phyloP scores from a whole-genome alignment of 139 green algal genomes.

The Trebouxia sp. region DNA sequence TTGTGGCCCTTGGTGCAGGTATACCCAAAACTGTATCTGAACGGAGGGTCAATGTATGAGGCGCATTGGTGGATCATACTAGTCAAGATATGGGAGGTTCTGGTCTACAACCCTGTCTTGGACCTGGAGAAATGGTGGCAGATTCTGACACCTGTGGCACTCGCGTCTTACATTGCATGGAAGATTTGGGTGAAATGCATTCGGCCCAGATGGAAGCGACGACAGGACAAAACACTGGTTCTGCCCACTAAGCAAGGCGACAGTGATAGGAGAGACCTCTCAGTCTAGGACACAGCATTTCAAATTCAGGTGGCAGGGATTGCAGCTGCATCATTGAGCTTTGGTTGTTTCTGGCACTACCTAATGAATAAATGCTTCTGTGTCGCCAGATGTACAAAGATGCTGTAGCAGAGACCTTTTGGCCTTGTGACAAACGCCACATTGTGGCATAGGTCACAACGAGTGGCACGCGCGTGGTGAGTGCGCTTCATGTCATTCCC shows the following conservation, averaged over 20 bases:
- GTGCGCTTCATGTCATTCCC: no score
- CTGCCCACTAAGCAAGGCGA: background rate
- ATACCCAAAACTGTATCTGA: conserved; percentile 58
- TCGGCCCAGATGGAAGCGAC: background rate
- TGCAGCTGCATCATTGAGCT: no score
- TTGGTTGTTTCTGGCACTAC: no score
- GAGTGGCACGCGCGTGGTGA: no score
- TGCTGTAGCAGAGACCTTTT: no score
- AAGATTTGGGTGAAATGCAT: background rate
- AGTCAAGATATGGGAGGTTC: conserved; percentile 54
- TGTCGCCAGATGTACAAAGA: no score
- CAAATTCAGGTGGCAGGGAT: no score
- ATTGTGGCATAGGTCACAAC: no score
- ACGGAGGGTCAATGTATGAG: conserved; percentile 60
- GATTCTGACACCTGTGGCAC: conserved; percentile 12
- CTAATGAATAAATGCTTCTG: no score
- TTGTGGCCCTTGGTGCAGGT: no score
- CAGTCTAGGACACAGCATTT: conserved; percentile 8
- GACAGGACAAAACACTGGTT: conserved; percentile 1
- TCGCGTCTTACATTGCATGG: background rate
- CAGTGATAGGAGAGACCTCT: background rate
- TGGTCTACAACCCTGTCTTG: conserved; percentile 57
- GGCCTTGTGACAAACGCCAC: no score
- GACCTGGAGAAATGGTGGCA: conserved; percentile 45
- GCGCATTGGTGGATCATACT: conserved; percentile 55